Evolutionary conservation across 208 protist species (phyloP).

Genomic region (Leishmania gerbilli): DNA sequence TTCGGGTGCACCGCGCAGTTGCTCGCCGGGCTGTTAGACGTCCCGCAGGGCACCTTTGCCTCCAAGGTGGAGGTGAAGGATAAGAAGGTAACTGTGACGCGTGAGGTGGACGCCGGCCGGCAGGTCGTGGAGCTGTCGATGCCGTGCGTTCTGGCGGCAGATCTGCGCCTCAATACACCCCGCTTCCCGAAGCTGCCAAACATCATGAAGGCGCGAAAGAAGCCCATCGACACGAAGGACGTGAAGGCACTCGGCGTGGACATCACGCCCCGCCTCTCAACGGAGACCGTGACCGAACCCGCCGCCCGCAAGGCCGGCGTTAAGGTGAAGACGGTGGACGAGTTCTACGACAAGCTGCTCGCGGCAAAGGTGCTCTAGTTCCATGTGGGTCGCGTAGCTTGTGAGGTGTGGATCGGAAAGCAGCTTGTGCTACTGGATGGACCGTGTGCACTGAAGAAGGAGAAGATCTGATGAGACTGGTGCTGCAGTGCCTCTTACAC

Average conservation of each 20-base stretch:
- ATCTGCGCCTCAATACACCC: slow-evolving; percentile 96
- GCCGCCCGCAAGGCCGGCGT: slow-evolving; percentile 78
- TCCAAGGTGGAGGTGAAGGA: slow-evolving; percentile 83
- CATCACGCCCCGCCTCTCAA: slow-evolving; percentile 64
- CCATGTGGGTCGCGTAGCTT: too few relatives aligned
- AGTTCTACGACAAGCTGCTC: slow-evolving; percentile 92
- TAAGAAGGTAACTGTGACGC: slow-evolving; percentile 86
- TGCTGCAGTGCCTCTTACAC: background rate
- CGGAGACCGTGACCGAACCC: slow-evolving; percentile 83
- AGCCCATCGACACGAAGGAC: slow-evolving; percentile 87
- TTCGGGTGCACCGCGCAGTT: slow-evolving; percentile 95
- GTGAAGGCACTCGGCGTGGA: slow-evolving; percentile 85
- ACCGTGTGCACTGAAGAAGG: background rate
- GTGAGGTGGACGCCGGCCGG: slow-evolving; percentile 96
- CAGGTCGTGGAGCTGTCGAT: slow-evolving; percentile 89
- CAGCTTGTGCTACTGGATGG: background rate
- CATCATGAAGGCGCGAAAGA: slow-evolving; percentile 98
- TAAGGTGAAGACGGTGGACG: slow-evolving; percentile 91
- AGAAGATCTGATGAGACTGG: background rate
- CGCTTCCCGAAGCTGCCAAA: slow-evolving; percentile 96
- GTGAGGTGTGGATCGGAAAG: background rate
- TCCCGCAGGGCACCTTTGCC: slow-evolving; percentile 95
- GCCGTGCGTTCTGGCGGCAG: slow-evolving; percentile 87
- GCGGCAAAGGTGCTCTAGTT: slow-evolving; percentile 88
- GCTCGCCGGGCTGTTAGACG: slow-evolving; percentile 92